These are phyloP conservation scores for Austropuccinia psidii DNA, from an alignment of 1,284 basidiomycete species.

Conservation along the genomic window DNA sequence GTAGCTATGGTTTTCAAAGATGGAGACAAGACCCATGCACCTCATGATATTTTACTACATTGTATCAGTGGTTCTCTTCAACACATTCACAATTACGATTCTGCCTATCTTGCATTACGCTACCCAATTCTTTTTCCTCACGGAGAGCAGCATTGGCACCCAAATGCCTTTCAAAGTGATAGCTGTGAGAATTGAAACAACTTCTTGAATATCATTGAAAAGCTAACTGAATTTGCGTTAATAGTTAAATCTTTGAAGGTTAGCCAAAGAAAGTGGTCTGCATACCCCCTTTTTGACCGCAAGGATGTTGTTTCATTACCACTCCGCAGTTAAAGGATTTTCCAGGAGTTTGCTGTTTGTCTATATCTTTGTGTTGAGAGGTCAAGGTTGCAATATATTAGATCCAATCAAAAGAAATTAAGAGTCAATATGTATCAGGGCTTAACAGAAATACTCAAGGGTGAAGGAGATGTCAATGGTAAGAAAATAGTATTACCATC, in stretches of 20 bases:
- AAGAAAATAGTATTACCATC: constrained; percentile 48
- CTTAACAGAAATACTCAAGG: not conserved
- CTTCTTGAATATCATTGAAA: not conserved
- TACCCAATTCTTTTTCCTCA: constrained; percentile 5
- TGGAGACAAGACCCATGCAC: not conserved
- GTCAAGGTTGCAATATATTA: constrained; percentile 42
- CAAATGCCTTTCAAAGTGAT: not conserved
- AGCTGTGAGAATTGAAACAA: not conserved
- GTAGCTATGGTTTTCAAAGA: not conserved
- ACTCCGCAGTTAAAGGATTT: constrained; percentile 41
- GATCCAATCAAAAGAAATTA: constrained; percentile 49
- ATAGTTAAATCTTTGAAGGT: not conserved
- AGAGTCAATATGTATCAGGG: constrained; percentile 45
- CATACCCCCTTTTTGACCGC: not conserved
- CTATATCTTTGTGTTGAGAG: constrained; percentile 47
- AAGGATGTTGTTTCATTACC: not conserved
- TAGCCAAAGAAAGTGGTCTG: not conserved
- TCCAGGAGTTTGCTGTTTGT: constrained; percentile 50
- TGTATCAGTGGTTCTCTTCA: not conserved
- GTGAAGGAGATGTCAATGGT: constrained; percentile 45
- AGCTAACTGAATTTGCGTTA: not conserved
- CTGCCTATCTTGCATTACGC: not conserved
- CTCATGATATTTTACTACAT: not conserved
- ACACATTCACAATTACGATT: not conserved
- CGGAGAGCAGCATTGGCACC: not conserved